Evolutionary conservation across 768 basidiomycete species (phyloP).

Genomic region (Pleurotus citrinopileatus): DNA sequence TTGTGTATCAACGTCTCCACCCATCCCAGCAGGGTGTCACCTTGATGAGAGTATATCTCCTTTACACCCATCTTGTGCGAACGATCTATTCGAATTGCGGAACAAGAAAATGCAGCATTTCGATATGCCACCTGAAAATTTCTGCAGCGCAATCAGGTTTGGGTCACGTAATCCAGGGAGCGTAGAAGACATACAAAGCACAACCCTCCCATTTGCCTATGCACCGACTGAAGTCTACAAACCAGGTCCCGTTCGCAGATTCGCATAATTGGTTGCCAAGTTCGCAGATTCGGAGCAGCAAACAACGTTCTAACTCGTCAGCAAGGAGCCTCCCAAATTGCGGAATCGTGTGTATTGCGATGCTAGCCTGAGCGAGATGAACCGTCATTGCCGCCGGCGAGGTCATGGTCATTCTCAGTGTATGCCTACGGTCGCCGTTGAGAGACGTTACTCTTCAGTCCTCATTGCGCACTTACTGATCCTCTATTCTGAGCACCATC

Average conservation of each 20-base stretch:
- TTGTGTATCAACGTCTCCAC: constrained; percentile 44
- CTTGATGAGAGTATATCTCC: constrained; percentile 37
- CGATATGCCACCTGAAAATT: constrained; percentile 61
- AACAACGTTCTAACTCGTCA: constrained; percentile 73
- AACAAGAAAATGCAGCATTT: constrained; percentile 49
- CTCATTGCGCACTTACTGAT: constrained; percentile 40
- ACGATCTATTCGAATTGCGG: constrained; percentile 52
- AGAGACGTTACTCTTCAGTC: not conserved
- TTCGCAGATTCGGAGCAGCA: constrained; percentile 68
- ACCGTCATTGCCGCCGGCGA: constrained; percentile 78
- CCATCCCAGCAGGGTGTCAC: constrained; percentile 51
- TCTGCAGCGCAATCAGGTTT: constrained; percentile 29
- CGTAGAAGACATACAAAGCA: constrained; percentile 53
- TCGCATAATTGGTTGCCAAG: constrained; percentile 54
- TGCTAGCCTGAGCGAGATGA: constrained; percentile 76
- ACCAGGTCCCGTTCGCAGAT: constrained; percentile 68
- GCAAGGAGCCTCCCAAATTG: constrained; percentile 72
- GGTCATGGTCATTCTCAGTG: constrained; percentile 69
- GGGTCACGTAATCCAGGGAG: not conserved
- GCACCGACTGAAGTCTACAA: constrained; percentile 69
- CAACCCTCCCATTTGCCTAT: constrained; percentile 82
- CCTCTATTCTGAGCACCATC: constrained; percentile 66
- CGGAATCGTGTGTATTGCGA: constrained; percentile 70
- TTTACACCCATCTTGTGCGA: constrained; percentile 37
- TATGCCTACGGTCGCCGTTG: constrained; percentile 47